These are phyloP conservation scores for Suhomyces faveliae DNA, from an alignment of 805 yeast genomes.

Conservation along the genomic window DNA sequence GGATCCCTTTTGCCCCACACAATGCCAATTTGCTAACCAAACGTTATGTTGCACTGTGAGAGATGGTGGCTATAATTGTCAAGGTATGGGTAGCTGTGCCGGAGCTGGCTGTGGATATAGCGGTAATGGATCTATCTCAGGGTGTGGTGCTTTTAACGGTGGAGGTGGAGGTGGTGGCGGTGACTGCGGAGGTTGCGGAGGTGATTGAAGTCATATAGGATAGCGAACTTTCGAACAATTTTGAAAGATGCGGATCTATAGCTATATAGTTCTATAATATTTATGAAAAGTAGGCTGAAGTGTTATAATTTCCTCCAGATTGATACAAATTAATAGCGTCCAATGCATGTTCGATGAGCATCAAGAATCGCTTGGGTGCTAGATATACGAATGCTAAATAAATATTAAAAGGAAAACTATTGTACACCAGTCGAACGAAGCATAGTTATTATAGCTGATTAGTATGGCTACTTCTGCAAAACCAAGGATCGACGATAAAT, in stretches of 20 bases:
- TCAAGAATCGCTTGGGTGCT: too few species aligned
- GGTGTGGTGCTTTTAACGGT: not conserved
- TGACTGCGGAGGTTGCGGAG: conserved; percentile 8
- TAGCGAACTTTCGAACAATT: not conserved
- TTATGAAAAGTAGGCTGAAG: too few species aligned
- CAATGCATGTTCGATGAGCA: too few species aligned
- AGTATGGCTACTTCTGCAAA: too few species aligned
- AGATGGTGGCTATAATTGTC: conserved; percentile 8
- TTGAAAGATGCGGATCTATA: not conserved
- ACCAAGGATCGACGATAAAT: too few species aligned
- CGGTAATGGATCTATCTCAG: not conserved
- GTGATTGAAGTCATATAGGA: conserved; percentile 4
- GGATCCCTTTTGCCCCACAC: conserved; percentile 3
- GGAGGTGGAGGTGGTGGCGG: conserved; percentile 9
- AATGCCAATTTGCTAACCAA: conserved; percentile 7
- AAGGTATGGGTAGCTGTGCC: conserved; percentile 5
- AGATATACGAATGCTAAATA: too few species aligned
- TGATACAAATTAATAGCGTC: not conserved
- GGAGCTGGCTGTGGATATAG: not conserved
- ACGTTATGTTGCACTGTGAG: conserved; percentile 10
- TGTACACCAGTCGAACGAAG: too few species aligned
- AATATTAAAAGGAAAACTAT: too few species aligned
- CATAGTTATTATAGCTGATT: too few species aligned
- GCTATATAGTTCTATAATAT: not conserved
- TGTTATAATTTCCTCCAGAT: too few species aligned